Evolutionary conservation across 345 rosid species (phyloP), one percentile per base, ranked within the genome.

Genomic region (Durio zibethinus): DNA sequence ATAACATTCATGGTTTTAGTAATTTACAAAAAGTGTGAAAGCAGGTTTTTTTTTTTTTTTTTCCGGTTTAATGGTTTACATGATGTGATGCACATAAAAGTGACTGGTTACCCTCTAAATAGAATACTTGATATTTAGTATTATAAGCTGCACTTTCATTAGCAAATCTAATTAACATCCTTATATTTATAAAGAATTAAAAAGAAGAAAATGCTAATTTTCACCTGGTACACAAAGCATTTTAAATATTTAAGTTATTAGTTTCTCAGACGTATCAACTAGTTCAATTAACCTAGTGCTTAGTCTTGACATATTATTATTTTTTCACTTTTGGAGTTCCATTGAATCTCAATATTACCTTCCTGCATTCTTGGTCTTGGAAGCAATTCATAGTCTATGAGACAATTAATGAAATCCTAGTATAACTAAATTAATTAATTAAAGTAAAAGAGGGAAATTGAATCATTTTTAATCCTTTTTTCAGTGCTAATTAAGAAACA

Each of bases 401-500:
- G 29, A 57, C 20, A 2, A 10, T 65, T 23, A 9, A 48, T 70
- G 25, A 70, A 16, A 23, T 68, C 54, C 53, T 43, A 40, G 31
- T 65, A 4, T 63, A 65, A 21, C 29, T 68, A 14, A 68, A 15
- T 68, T 1, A 12, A 68, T 23, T 12, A 43, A 69, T 16, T 27
- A 47, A 27, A 68, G n/a, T 5, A 27, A 27, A 69, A 8, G 56
- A 29, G 56, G 56, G 1, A 45, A 27, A 47, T 18, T 50, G 42
- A 71, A 50, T 50, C 40, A 60, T 43, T 10, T 75, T 21, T 7
- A 57, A 27, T 38, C 40, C 16, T 10, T 25, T 68, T 68, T 21
- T 66, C n/a, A 27, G 61, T 72, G 59, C 38, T 79, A 27, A 45
- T 45, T 45, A 69, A 45, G 73, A 45, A 27, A 47, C 36, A 63